Evolutionary conservation across 176 grass and related monocot genomes (phyloP).

Genomic region (Bromus sterilis): DNA sequence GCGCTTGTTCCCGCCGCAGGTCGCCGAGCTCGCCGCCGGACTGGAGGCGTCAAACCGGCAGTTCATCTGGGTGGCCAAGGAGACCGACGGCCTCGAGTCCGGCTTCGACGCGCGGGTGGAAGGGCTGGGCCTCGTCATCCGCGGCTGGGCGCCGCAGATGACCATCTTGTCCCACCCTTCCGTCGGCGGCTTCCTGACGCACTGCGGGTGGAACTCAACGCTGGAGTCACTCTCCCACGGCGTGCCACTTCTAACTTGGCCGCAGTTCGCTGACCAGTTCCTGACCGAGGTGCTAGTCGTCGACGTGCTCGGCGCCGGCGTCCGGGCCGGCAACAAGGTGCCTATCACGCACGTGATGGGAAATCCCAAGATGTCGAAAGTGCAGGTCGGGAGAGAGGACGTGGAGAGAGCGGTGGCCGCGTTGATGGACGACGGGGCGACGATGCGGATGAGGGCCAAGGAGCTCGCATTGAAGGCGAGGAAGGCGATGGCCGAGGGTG

Average conservation of each 20-base stretch:
- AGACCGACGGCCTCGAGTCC: background rate
- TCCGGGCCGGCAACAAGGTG: conserved; percentile 19
- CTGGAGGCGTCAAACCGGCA: conserved; percentile 30
- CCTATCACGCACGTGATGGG: background rate
- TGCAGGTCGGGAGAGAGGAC: conserved; percentile 18
- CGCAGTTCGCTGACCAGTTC: conserved; percentile 50
- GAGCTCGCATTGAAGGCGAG: background rate
- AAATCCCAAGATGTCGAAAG: too few relatives aligned
- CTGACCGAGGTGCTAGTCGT: conserved; percentile 40
- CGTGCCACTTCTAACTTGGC: background rate
- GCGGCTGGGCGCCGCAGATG: conserved; percentile 49
- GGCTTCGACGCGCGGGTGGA: conserved; percentile 10
- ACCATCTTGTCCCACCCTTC: conserved; percentile 37
- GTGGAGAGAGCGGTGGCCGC: background rate
- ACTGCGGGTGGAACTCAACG: conserved; percentile 90
- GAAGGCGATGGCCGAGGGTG: conserved; percentile 13
- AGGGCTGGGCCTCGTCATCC: conserved; percentile 19
- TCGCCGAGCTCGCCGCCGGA: conserved; percentile 39
- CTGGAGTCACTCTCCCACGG: conserved; percentile 46
- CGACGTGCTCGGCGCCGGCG: conserved; percentile 24
- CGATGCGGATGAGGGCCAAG: background rate
- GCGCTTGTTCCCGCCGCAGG: conserved; percentile 3
- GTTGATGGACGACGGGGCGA: conserved; percentile 31
- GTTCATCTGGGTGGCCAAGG: conserved; percentile 44
- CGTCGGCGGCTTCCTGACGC: conserved; percentile 60